These are phyloP conservation scores for Aspergillus luchuensis DNA, from an alignment of 2,329 filamentous ascomycete species.

Conservation along the genomic window DNA sequence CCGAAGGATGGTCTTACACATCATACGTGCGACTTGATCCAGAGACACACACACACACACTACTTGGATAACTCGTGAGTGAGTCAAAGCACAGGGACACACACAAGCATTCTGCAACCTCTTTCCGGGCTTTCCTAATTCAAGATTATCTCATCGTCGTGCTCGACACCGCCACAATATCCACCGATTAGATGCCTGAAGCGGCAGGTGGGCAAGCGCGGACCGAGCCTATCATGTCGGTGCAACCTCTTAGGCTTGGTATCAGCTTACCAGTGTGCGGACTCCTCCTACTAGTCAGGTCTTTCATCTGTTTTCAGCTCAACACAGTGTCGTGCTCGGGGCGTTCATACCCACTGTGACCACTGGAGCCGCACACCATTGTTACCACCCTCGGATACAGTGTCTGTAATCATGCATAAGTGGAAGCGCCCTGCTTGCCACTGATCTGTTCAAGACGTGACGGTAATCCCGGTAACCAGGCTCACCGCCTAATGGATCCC, in stretches of 20 bases:
- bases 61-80: background rate
- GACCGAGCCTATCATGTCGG: background rate
- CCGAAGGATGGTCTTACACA: background rate
- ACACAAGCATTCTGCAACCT: background rate
- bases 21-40: background rate
- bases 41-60: background rate
- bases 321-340: background rate
- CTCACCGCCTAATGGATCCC: constrained; percentile 5
- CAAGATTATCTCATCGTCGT: constrained; percentile 3
- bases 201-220: constrained; percentile 2
- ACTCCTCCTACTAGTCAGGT: background rate
- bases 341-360: constrained; percentile 1
- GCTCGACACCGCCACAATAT: constrained; percentile 6
- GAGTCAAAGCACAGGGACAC: background rate
- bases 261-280: background rate
- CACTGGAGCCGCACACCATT: constrained; percentile 5
- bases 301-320: constrained; percentile 12
- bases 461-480: background rate
- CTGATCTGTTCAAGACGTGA: background rate
- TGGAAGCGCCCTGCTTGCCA: background rate
- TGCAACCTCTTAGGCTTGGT: background rate
- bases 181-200: constrained; percentile 1
- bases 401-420: background rate
- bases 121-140: background rate
- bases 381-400: background rate